Evolutionary conservation across 2,329 filamentous ascomycete genomes (phyloP), one percentile per base, ranked within the genome.

Genomic region (Pseudogymnoascus sp.): DNA sequence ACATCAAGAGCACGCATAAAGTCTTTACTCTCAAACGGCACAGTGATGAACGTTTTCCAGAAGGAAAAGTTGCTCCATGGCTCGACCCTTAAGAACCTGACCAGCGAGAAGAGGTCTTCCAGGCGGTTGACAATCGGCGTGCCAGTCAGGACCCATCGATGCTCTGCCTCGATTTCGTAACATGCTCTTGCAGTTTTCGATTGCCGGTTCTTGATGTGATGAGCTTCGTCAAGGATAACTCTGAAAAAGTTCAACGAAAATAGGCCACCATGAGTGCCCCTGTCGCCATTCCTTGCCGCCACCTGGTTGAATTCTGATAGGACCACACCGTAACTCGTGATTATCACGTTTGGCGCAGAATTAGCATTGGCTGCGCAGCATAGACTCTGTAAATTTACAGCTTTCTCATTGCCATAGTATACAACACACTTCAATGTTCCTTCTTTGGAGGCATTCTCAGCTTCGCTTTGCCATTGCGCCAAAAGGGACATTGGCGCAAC

Each of bases 31-130:
- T 99, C 95, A 67, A 99, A 99, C 0, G 95, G 95, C 1, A 96
- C 88, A 0, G 95, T 99, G 72, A 99, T 97, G 74, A 99, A 99
- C 0, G 95, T 97, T 73, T 93, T 93, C 95, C 95, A 99, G 77
- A 96, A 99, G 0, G 93, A 96, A 75, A 99, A 99, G 74, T 97
- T 97, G 71, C 89, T 95, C 95, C 95, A 99, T 0, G 95, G 95
- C 73, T 97, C 93, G 3, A 99, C 95, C 63, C 91, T 88, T 10
- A 99, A 79, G 76, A 97, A 99, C 2, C 91, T 87, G 11, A 97
- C 91, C 38, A 99, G 78, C 71, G 91, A 96, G 77, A 97, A 97
- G 13, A 99, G 78, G 75, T 97, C 95, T 74, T 97, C 93, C 0
- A 99, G 81, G 46, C 91, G 88, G 74, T 99, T 99, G 68, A 99